Base-by-base conservation (phyloP, 352 stramenopile genomes). In the Peronospora destructor region DNA sequence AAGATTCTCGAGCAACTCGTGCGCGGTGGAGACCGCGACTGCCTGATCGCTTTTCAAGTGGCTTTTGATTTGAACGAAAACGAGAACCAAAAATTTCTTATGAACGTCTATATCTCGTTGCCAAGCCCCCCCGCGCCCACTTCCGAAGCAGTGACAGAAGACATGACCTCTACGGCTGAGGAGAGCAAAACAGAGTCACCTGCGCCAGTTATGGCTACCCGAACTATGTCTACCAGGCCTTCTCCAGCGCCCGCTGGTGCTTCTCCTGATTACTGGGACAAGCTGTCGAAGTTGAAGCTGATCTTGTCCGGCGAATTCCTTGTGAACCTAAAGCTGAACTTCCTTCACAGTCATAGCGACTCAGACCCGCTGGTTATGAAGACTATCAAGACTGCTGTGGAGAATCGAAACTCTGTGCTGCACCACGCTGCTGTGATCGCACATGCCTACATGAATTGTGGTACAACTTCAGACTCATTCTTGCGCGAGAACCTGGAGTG, bases 401-500 rank as follows among this genome's bases (percentile, higher is more conserved):
- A 97, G 66, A 95, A 94, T 60, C 82, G 95, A 30, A 98, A 98
- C 64, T 98, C 91, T 40, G 85, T 99, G 26, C 76, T 99, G 39
- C 96, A 99, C 70, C 96, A 98, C 68, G 95, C 95, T 32, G 94
- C 95, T 19, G 91, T 99, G n/a, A 84, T 98, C 43, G 83, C 94
- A 32, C 93, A 99, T 76, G 87, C 80, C 10, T 98, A 98, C 69
- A 91, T 99, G 78, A 95, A 99, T 71, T 84, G 85, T 25, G 96
- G 97, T n/a, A 99, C 96, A 21, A 98, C 95, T 10, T 94, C 94
- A 50, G 96, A 99, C 72, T 73, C 76, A 9, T 99, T 99, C 63
- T 67, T 99, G 56, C 87, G 97, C 29, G 92, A 99, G 56, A 97
- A 99, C 77, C 81, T 99, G 11, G 96, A 99, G 53, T 99, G 96